A percentile compares a stretch with the other conserved stretches of the same genome.
phyloP scores from a whole-genome alignment of 2,329 filamentous ascomycete genomes.

The Exophiala mesophila region DNA sequence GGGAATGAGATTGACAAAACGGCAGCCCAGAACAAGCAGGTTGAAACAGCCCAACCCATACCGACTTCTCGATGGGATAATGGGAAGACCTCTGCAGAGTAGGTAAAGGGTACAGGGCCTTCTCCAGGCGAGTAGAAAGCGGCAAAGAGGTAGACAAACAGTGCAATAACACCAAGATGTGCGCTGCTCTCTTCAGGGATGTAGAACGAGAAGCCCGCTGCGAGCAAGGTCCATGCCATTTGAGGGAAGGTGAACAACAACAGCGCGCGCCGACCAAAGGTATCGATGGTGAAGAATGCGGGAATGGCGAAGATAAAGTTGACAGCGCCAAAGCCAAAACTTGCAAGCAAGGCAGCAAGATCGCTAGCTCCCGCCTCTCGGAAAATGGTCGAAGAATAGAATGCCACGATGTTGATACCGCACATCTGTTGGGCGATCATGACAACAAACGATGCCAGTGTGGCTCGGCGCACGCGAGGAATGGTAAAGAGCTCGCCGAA shows the following conservation, averaged over 20 bases:
- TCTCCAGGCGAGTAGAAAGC: slow-evolving; percentile 47
- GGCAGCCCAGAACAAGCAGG: slow-evolving; percentile 46
- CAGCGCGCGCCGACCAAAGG: slow-evolving; percentile 51
- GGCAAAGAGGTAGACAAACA: slow-evolving; percentile 55
- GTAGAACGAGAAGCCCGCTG: slow-evolving; percentile 49
- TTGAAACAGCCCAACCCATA: slow-evolving; percentile 40
- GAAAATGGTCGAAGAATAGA: slow-evolving; percentile 50
- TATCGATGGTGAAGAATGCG: slow-evolving; percentile 55
- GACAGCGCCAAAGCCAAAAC: slow-evolving; percentile 55
- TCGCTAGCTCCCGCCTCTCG: slow-evolving; percentile 41
- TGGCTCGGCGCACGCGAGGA: slow-evolving; percentile 45
- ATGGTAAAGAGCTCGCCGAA: slow-evolving; percentile 47
- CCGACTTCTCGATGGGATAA: slow-evolving; percentile 48
- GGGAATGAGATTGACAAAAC: slow-evolving; percentile 41
- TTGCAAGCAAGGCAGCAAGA: slow-evolving; percentile 47
- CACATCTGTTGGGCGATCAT: slow-evolving; percentile 35
- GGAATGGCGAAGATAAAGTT: slow-evolving; percentile 57
- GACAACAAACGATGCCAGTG: slow-evolving; percentile 28
- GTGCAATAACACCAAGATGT: slow-evolving; percentile 47
- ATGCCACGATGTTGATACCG: slow-evolving; percentile 38
- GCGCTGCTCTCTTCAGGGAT: slow-evolving; percentile 40
- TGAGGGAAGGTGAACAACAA: slow-evolving; percentile 47
- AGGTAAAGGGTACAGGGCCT: slow-evolving; percentile 48
- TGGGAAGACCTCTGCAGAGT: slow-evolving; percentile 48
- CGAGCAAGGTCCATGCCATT: slow-evolving; percentile 46